Evolutionary conservation across 2,329 filamentous ascomycete species (phyloP), one percentile per base, ranked within the genome.

Genomic region (Juglanconis juglandina): DNA sequence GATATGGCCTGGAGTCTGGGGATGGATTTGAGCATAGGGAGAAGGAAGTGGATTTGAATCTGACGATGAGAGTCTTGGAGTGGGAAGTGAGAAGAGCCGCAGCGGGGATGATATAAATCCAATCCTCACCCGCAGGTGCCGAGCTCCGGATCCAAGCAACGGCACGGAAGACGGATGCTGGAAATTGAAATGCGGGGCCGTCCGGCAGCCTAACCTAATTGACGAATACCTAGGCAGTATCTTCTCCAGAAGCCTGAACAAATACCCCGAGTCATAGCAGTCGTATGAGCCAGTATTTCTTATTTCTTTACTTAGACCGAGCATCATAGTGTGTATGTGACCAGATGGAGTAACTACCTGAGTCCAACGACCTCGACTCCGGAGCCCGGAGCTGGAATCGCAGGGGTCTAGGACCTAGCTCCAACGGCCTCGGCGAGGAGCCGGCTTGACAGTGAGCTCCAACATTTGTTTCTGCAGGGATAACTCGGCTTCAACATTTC

Each of bases 1-100:
- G 51, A 41, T 13, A 64, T 49, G 56, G 62, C 59, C 59, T 62
- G 56, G 3, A 62, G 17, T 59, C 62, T 56, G 4, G 52, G 37
- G 7, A 56, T 35, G 10, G 59, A 42, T 50, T 53, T 54, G 10
- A 59, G 51, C 39, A 63, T 54, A 49, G 37, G 41, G 41, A n/a
- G 7, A 52, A 41, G 4, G 37, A 37, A 37, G 24, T 32, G 48
- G 34, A 39, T 33, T 47, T 51, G 34, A 46, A 24, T 30, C 3
- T 37, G 6, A 13, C 33, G 7, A 30, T 3, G 17, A 33, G 33
- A 42, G 5, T 13, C 24, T 24, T 24, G 24, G 24, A 55, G 46
- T 41, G 17, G 35, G 11, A 8, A 39, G 35, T 39, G 35, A 1
- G 41, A 44, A 37, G 8, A 35, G n/a, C 10, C 13, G 17, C 14